These are phyloP conservation scores for Pochonia chlamydosporia DNA, from an alignment of 2,329 filamentous ascomycete species.

Conservation along the genomic window DNA sequence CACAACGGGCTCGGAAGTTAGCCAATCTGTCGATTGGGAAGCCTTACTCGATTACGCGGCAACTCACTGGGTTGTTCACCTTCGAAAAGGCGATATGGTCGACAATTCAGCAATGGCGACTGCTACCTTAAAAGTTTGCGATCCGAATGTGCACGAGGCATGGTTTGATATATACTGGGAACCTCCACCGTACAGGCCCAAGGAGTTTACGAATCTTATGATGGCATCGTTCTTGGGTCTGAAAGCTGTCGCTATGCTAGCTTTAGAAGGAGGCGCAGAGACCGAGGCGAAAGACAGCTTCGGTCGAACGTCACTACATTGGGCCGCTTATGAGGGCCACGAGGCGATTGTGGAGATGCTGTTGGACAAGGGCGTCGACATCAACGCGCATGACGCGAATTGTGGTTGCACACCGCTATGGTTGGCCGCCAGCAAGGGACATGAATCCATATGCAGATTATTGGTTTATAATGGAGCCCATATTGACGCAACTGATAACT, in stretches of 20 bases:
- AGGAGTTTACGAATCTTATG: not conserved
- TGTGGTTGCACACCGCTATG: not conserved
- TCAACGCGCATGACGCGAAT: not conserved
- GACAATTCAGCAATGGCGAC: not conserved
- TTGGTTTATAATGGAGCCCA: not conserved
- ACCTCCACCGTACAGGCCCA: not conserved
- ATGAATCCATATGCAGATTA: not conserved
- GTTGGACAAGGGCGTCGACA: too few relatives aligned
- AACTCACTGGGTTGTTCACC: not conserved
- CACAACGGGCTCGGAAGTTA: too few relatives aligned
- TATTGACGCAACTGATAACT: too few relatives aligned
- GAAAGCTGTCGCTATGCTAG: not conserved
- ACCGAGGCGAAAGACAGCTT: not conserved
- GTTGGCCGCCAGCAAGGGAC: not conserved
- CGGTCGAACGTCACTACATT: not conserved
- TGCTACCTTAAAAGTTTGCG: not conserved
- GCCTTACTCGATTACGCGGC: not conserved
- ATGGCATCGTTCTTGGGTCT: not conserved
- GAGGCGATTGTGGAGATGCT: not conserved
- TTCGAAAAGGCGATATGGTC: not conserved
- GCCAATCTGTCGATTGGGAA: not conserved
- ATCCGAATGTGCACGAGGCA: not conserved
- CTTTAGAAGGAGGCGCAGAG: too few relatives aligned
- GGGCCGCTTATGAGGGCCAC: not conserved
- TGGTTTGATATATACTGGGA: not conserved